Evolutionary conservation across 805 yeast genomes (phyloP).

Genomic region (Sugiyamaella lignohabitans): DNA sequence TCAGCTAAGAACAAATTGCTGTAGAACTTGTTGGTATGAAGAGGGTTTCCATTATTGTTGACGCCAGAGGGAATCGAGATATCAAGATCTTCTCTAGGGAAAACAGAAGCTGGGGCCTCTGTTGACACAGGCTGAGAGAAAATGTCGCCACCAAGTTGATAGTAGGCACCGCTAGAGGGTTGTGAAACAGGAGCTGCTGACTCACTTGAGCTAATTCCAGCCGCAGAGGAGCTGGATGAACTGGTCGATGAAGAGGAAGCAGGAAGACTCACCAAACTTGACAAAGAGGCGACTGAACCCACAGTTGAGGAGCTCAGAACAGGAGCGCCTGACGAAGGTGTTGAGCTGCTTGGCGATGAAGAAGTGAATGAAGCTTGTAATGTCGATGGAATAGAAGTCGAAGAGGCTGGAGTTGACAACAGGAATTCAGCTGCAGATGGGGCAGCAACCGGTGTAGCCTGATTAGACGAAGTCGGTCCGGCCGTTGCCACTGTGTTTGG

Average conservation of each 20-base stretch:
- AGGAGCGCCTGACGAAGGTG: slow-evolving; percentile 9
- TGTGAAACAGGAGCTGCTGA: slow-evolving; percentile 14
- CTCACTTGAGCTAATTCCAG: no score
- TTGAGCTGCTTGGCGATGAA: slow-evolving; percentile 7
- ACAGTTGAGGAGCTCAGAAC: slow-evolving; percentile 25
- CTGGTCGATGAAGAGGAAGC: slow-evolving; percentile 8
- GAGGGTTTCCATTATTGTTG: slow-evolving; percentile 37
- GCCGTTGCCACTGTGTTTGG: neutral
- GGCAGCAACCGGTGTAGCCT: slow-evolving; percentile 6
- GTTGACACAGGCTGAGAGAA: slow-evolving; percentile 42
- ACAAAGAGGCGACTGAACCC: slow-evolving; percentile 21
- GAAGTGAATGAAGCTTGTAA: slow-evolving; percentile 19
- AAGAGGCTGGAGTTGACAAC: slow-evolving; percentile 5
- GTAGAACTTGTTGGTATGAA: slow-evolving; percentile 73
- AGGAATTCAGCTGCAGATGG: slow-evolving; percentile 8
- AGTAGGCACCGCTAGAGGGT: slow-evolving; percentile 19
- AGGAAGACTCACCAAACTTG: slow-evolving; percentile 15
- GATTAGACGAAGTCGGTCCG: neutral
- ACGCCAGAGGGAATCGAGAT: slow-evolving; percentile 44
- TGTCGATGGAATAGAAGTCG: slow-evolving; percentile 23
- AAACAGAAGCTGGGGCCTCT: slow-evolving; percentile 40
- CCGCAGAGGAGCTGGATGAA: neutral
- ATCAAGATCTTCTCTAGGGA: slow-evolving; percentile 41
- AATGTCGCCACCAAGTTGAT: slow-evolving; percentile 34
- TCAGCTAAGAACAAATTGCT: slow-evolving; percentile 53